Percentiles rank a stretch among this genome's conserved stretches.
These are phyloP conservation scores for Rosa persica DNA, from an alignment of 306 rosid genomes.

Conservation along the genomic window DNA sequence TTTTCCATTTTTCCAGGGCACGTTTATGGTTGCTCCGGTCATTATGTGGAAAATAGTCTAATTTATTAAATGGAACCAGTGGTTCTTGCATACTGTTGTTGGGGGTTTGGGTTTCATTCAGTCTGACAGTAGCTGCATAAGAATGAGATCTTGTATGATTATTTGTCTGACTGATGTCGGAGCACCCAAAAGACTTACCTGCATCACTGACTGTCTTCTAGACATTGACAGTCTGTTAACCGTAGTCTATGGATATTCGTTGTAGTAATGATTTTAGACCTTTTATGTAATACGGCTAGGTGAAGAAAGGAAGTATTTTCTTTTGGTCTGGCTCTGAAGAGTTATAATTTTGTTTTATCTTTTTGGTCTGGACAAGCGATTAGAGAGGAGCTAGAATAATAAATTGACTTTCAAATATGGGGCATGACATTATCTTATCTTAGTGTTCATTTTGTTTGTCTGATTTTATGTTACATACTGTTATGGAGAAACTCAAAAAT, in stretches of 20 bases:
- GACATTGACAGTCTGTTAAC: neutral
- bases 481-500: neutral
- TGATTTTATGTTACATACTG: neutral
- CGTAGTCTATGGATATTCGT: neutral
- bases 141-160: neutral
- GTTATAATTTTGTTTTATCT: neutral
- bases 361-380: neutral
- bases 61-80: neutral
- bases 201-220: too few species aligned
- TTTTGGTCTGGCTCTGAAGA: neutral
- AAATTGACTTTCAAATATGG: neutral
- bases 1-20: neutral
- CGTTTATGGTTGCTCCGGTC: neutral
- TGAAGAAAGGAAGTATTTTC: neutral
- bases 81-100: neutral
- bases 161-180: too few species aligned
- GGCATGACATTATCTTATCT: neutral
- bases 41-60: neutral
- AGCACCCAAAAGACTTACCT: too few species aligned
- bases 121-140: neutral
- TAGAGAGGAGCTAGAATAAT: neutral
- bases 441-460: neutral
- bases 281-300: neutral
- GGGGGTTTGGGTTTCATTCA: too few species aligned
- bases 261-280: neutral